A percentile compares a stretch with the other conserved stretches of the same genome.
Conservation (phyloP, 2,329 filamentous ascomycete genomes). For the Biscogniauxia marginata region DNA sequence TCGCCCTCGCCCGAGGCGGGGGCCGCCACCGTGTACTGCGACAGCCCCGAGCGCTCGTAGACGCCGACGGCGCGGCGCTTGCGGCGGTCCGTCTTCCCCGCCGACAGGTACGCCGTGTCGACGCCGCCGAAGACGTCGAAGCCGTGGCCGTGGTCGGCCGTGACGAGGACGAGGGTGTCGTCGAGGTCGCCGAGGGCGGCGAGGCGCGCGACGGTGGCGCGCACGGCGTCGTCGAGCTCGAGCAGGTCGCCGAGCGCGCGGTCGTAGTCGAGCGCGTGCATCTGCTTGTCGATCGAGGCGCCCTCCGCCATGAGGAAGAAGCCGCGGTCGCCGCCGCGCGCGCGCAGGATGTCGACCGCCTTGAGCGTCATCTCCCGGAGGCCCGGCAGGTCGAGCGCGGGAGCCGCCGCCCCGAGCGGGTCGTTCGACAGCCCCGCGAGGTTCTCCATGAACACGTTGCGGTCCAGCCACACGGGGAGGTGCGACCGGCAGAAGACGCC, state of each 20-base stretch:
- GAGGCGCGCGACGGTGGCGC: slow-evolving; percentile 71
- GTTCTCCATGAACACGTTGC: slow-evolving; percentile 76
- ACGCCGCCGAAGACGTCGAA: slow-evolving; percentile 84
- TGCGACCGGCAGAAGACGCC: slow-evolving; percentile 75
- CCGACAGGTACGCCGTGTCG: slow-evolving; percentile 73
- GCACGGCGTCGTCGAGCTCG: slow-evolving; percentile 81
- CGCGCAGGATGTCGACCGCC: slow-evolving; percentile 75
- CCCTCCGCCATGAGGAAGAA: slow-evolving; percentile 90
- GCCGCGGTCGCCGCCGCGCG: slow-evolving; percentile 64
- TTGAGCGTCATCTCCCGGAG: slow-evolving; percentile 90
- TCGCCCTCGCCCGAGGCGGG: too few species aligned
- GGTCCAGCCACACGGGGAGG: slow-evolving; percentile 82
- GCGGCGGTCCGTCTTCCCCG: slow-evolving; percentile 62
- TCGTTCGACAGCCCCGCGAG: slow-evolving; percentile 64
- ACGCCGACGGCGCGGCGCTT: slow-evolving; percentile 75
- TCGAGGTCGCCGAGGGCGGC: slow-evolving; percentile 64
- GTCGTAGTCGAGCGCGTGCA: slow-evolving; percentile 84
- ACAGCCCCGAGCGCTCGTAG: slow-evolving; percentile 71
- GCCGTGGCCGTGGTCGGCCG: slow-evolving; percentile 86
- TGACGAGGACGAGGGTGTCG: slow-evolving; percentile 76
- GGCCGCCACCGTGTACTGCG: slow-evolving; percentile 65
- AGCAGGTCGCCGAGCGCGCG: slow-evolving; percentile 81
- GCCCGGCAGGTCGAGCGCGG: slow-evolving; percentile 74
- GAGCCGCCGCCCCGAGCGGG: slow-evolving; percentile 62
- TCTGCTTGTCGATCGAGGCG: slow-evolving; percentile 85